phyloP scores from a whole-genome alignment of 2,329 filamentous ascomycete species.

The Zymoseptoria brevis region DNA sequence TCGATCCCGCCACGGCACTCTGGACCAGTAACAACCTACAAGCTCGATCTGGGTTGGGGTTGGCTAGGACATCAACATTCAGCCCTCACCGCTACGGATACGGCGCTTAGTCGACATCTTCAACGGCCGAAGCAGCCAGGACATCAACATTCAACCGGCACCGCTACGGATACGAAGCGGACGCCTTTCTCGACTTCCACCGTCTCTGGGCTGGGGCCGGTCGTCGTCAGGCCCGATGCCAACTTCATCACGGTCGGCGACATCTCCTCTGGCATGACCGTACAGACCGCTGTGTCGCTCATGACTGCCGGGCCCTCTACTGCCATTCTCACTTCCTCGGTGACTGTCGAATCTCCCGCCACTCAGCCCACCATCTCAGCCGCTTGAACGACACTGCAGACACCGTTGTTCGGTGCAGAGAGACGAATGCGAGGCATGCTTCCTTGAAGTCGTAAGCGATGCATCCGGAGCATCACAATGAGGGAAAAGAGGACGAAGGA shows the following conservation, averaged over 20 bases:
- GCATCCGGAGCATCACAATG: not conserved
- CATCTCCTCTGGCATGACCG: not conserved
- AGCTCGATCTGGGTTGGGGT: too few species aligned
- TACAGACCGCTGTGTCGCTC: not conserved
- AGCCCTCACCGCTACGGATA: too few species aligned
- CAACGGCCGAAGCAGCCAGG: too few species aligned
- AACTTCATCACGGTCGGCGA: not conserved
- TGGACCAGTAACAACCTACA: too few species aligned
- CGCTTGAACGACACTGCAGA: too few species aligned
- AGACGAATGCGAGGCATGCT: too few species aligned
- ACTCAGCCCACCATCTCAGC: too few species aligned
- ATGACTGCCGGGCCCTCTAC: not conserved
- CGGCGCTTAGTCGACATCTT: too few species aligned
- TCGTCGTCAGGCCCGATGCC: not conserved
- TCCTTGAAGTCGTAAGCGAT: too few species aligned
- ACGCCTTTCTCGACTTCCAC: not conserved
- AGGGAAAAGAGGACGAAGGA: not conserved
- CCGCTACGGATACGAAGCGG: not conserved
- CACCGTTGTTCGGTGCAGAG: too few species aligned
- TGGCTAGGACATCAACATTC: too few species aligned
- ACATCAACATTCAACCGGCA: not conserved
- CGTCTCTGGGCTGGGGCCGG: not conserved
- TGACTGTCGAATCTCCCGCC: not conserved
- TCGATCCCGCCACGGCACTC: too few species aligned
- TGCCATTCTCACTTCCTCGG: not conserved